These are phyloP conservation scores for Beta vulgaris DNA, from an alignment of 148 eudicot species.

Conservation along the genomic window DNA sequence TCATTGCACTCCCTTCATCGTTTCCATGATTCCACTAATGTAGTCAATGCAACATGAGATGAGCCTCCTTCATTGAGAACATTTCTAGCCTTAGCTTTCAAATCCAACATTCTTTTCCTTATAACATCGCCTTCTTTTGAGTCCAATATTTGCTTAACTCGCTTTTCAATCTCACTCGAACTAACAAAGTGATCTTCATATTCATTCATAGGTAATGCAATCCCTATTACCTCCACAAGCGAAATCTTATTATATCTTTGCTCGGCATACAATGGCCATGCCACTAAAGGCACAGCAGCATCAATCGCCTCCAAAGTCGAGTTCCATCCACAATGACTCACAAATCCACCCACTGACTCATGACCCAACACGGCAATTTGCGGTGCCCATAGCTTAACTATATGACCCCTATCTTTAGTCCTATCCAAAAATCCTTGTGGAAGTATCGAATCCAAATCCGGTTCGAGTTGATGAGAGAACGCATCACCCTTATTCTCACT, in stretches of 20 bases:
- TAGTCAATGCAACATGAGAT: slow-evolving; percentile 27
- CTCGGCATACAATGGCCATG: slow-evolving; percentile 52
- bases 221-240: slow-evolving; percentile 38
- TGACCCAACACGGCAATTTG: slow-evolving; percentile 46
- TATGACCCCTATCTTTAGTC: slow-evolving; percentile 43
- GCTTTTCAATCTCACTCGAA: slow-evolving; percentile 36
- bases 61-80: slow-evolving; percentile 27
- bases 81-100: slow-evolving; percentile 17
- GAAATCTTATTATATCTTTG: slow-evolving; percentile 43
- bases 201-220: slow-evolving; percentile 37
- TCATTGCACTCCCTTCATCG: too few species aligned
- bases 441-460: slow-evolving; percentile 36
- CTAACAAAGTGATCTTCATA: slow-evolving; percentile 35
- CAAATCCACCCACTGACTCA: slow-evolving; percentile 56
- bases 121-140: slow-evolving; percentile 21
- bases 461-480: slow-evolving; percentile 29
- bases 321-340: slow-evolving; percentile 67
- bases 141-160: slow-evolving; percentile 36
- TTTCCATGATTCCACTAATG: slow-evolving; percentile 32
- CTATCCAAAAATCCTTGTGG: slow-evolving; percentile 51
- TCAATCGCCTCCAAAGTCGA: slow-evolving; percentile 36
- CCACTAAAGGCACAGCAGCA: slow-evolving; percentile 44
- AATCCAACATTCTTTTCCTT: slow-evolving; percentile 15
- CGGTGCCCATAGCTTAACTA: slow-evolving; percentile 63
- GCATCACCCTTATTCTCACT: slow-evolving; percentile 1